Evolutionary conservation across 2,329 filamentous ascomycete genomes (phyloP), one percentile per base, ranked within the genome.

Genomic region (Xylariaceae sp.): DNA sequence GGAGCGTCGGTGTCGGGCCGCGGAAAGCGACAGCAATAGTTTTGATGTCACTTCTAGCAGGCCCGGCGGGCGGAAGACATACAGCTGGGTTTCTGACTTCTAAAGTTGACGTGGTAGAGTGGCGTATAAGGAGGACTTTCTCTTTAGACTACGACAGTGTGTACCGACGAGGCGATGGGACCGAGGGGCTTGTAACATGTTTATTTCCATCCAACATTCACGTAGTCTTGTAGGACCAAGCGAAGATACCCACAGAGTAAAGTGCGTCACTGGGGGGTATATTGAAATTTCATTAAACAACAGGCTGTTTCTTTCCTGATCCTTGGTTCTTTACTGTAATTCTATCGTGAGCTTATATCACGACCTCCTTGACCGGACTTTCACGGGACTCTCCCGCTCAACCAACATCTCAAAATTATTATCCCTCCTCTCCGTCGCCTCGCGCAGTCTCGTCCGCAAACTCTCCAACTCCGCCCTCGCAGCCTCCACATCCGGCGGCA

Each of bases 341-440:
- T 30, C 23, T 30, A 4, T 30, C 5, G 23, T 30, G 23, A 30
- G 23, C 5, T 30, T 5, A 6, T 5, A 41, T 52, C 59, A 62
- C 35, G 51, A 47, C 18, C 62, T 57, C 18, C 58, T 55, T 13
- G 62, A 64, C 58, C 76, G 73, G 37, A 60, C 58, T 61, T 76
- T 78, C 51, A 72, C 70, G 2, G 83, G 83, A 56, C 82, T 85
- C 69, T 84, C 82, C 47, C 79, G 77, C 66, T 86, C 84, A 2
- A 90, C 84, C 51, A 94, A 71, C 1, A 80, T 82, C 70, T 93
- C 90, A 70, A 96, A 95, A 57, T 90, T 78, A 35, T 76, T 80
- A 71, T 96, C 90, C 56, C 92, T 82, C 65, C 80, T 79, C 64
- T 79, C 78, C 34, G 81, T 86, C 55, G 90, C 74, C 8, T 76